phyloP scores from a whole-genome alignment of 768 basidiomycete genomes.

The Trametes villosa region DNA sequence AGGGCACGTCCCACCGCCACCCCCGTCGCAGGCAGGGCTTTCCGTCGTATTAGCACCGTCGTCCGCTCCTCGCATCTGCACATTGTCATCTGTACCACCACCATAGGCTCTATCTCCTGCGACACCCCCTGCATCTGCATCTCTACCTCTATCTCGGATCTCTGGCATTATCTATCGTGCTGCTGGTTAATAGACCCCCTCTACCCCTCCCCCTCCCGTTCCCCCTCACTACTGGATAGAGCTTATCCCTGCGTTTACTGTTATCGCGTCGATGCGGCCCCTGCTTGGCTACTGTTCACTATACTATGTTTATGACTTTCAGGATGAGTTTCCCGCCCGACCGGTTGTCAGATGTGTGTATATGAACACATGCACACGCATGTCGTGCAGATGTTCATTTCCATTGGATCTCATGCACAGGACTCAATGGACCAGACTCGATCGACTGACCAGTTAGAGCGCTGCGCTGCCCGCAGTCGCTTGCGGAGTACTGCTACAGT shows the following conservation, averaged over 20 bases:
- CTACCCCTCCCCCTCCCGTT: not conserved
- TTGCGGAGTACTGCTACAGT: too few relatives aligned
- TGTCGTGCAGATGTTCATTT: too few relatives aligned
- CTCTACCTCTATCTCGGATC: not conserved
- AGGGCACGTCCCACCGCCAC: not conserved
- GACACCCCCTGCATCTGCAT: slow-evolving; percentile 11
- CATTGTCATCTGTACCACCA: slow-evolving; percentile 9
- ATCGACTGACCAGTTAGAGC: too few relatives aligned
- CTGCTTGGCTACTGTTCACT: not conserved
- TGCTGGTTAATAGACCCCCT: slow-evolving; percentile 3
- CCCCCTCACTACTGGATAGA: slow-evolving; percentile 1
- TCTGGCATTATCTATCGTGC: slow-evolving; percentile 1
- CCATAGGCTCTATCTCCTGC: slow-evolving; percentile 12
- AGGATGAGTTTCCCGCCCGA: not conserved
- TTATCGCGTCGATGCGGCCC: not conserved
- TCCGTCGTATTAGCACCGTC: not conserved
- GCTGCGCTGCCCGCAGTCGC: too few relatives aligned
- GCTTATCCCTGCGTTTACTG: slow-evolving; percentile 13
- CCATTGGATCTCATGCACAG: too few relatives aligned
- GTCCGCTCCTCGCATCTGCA: not conserved
- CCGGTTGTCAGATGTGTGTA: too few relatives aligned
- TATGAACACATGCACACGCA: too few relatives aligned
- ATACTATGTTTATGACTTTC: slow-evolving; percentile 12
- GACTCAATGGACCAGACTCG: too few relatives aligned
- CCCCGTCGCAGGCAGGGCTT: not conserved